phyloP scores from a whole-genome alignment of 2,329 filamentous ascomycete species.

The Calonectria pseudoturangicola region DNA sequence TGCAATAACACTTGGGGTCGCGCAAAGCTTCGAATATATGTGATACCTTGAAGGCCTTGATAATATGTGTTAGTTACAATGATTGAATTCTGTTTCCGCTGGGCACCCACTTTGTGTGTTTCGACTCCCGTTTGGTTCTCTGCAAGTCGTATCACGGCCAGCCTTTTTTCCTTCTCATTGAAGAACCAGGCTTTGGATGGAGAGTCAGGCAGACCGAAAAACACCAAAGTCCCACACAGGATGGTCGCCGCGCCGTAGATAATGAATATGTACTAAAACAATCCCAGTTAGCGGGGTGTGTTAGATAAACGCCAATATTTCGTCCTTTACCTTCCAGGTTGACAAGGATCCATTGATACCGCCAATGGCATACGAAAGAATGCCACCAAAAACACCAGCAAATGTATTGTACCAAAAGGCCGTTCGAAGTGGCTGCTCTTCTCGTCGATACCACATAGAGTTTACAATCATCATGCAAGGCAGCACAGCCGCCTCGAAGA shows the following conservation, averaged over 20 bases:
- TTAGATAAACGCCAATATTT: fast-evolving
- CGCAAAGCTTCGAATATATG: slow-evolving; percentile 50
- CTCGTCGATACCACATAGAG: slow-evolving; percentile 58
- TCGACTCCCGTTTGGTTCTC: slow-evolving; percentile 34
- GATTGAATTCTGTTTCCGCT: too few species aligned
- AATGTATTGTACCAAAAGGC: slow-evolving; percentile 59
- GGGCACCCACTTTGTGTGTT: slow-evolving; percentile 4
- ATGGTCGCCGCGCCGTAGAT: slow-evolving; percentile 52
- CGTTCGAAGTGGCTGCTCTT: slow-evolving; percentile 57
- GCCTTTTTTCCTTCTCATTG: slow-evolving; percentile 45
- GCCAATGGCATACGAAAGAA: slow-evolving; percentile 56
- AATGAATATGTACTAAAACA: slow-evolving; percentile 34
- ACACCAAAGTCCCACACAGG: slow-evolving; percentile 36
- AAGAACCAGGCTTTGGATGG: slow-evolving; percentile 51
- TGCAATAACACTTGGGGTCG: slow-evolving; percentile 50
- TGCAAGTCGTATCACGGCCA: slow-evolving; percentile 32
- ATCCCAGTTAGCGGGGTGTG: background rate
- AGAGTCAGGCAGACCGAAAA: slow-evolving; percentile 46
- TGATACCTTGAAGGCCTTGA: slow-evolving; percentile 36
- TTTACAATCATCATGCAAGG: slow-evolving; percentile 69
- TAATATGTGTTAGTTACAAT: background rate
- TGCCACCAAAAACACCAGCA: slow-evolving; percentile 57
- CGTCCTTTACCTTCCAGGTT: slow-evolving; percentile 45
- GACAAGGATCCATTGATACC: slow-evolving; percentile 52
- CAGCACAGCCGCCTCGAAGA: slow-evolving; percentile 68